Conservation (phyloP, 768 basidiomycete species). For the Boletus tylopilopsis region DNA sequence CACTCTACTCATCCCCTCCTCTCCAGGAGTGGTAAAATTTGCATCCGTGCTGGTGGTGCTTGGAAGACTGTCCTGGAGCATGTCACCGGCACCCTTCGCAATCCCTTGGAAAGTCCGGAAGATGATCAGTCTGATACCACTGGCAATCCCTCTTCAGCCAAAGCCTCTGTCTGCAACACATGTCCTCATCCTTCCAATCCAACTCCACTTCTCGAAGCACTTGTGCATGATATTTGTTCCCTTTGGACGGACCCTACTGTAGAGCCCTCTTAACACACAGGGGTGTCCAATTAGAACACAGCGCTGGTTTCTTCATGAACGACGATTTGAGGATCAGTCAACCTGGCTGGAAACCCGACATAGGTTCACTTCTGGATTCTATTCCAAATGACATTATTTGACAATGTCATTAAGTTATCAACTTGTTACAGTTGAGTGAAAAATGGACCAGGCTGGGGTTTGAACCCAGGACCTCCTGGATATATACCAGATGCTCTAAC, state of each 20-base stretch:
- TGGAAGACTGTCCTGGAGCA: conserved; percentile 51
- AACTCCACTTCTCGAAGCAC: conserved; percentile 46
- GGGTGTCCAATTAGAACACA: conserved; percentile 52
- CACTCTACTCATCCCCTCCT: not conserved
- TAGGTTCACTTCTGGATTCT: conserved; percentile 37
- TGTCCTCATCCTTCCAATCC: conserved; percentile 38
- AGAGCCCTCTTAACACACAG: conserved; percentile 46
- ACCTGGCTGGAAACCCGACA: conserved; percentile 55
- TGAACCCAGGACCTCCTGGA: too few species aligned
- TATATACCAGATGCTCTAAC: too few species aligned
- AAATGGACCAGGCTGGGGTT: too few species aligned
- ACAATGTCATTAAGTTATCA: too few species aligned
- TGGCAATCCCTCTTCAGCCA: not conserved
- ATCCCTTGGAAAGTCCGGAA: not conserved
- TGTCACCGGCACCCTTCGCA: conserved; percentile 7
- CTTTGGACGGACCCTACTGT: conserved; percentile 62
- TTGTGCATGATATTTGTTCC: conserved; percentile 54
- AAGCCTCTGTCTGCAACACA: not conserved
- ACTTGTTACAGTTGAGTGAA: too few species aligned
- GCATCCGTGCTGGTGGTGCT: conserved; percentile 53
- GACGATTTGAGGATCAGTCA: conserved; percentile 59
- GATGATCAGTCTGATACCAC: conserved; percentile 1
- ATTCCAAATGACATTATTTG: too few species aligned
- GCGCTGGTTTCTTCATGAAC: conserved; percentile 73
- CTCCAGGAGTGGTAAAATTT: conserved; percentile 31